These are phyloP conservation scores for Escallonia rubra DNA, from an alignment of 129 eudicot species.

Conservation along the genomic window DNA sequence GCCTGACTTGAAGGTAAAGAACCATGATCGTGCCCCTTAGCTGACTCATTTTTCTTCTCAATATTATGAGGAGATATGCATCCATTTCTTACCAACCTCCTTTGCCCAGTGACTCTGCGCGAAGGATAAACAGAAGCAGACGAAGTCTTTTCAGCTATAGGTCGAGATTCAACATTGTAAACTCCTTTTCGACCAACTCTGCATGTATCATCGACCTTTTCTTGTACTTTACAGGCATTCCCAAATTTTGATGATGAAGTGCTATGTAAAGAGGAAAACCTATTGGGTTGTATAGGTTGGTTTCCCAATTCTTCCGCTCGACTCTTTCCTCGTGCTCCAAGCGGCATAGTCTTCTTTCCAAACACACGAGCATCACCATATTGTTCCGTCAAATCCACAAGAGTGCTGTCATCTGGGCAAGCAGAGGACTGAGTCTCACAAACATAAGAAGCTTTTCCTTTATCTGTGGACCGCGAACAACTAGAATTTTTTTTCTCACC, in stretches of 20 bases:
- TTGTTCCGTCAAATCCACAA: constrained; percentile 39
- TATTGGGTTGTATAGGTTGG: constrained; percentile 15
- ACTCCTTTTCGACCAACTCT: constrained; percentile 31
- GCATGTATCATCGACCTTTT: background rate
- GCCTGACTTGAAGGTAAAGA: constrained; percentile 8
- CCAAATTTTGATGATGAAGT: constrained; percentile 3
- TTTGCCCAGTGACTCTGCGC: constrained; percentile 38
- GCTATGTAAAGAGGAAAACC: constrained; percentile 16
- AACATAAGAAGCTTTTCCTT: constrained; percentile 27
- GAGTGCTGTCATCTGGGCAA: constrained; percentile 13
- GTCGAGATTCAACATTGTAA: constrained; percentile 14
- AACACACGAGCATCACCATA: constrained; percentile 14
- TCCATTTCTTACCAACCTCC: constrained; percentile 65
- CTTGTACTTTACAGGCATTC: constrained; percentile 16
- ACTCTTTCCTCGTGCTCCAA: constrained; percentile 9
- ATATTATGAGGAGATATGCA: constrained; percentile 74
- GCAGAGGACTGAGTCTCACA: constrained; percentile 24
- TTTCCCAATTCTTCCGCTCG: constrained; percentile 21
- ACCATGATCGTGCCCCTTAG: constrained; percentile 24
- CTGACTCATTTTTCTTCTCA: constrained; percentile 42
- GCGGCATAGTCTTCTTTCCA: background rate
- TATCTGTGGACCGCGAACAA: constrained; percentile 3
- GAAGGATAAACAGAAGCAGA: constrained; percentile 25
- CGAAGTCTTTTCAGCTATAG: constrained; percentile 19
- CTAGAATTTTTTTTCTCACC: constrained; percentile 16